phyloP scores from a whole-genome alignment of 1,284 basidiomycete species.

The Cryptococcus sp. region DNA sequence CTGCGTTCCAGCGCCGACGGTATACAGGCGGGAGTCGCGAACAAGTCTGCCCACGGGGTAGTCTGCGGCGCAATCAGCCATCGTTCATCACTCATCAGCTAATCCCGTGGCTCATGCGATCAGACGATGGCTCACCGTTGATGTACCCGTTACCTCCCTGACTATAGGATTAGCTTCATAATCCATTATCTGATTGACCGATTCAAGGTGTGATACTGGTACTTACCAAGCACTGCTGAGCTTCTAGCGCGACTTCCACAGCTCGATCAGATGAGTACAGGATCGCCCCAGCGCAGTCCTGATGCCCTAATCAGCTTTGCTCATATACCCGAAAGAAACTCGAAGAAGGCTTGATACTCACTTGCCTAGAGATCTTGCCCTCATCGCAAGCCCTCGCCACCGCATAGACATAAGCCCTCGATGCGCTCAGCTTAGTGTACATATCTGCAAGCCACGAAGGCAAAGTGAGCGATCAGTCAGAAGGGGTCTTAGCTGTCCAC shows the following conservation, averaged over 20 bases:
- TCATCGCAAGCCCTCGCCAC: constrained; percentile 85
- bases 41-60: constrained; percentile 84
- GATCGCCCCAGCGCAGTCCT: constrained; percentile 93
- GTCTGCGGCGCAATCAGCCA: constrained; percentile 57
- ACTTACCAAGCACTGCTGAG: constrained; percentile 74
- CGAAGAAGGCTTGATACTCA: constrained; percentile 52
- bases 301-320: constrained; percentile 1
- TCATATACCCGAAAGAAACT: background rate
- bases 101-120: background rate
- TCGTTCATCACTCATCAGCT: background rate
- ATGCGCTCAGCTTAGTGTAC: constrained; percentile 90
- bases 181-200: background rate
- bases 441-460: constrained; percentile 63
- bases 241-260: constrained; percentile 85
- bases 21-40: constrained; percentile 80
- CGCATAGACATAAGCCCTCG: constrained; percentile 87
- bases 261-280: constrained; percentile 86
- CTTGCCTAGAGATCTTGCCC: constrained; percentile 76
- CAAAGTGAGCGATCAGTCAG: no score
- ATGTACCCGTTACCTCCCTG: constrained; percentile 87
- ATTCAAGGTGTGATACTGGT: background rate
- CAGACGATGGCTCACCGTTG: constrained; percentile 62
- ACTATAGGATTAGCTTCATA: background rate
- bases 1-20: constrained; percentile 88
- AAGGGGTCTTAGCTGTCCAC: no score